Percentiles rank a stretch among this genome's conserved stretches.
Conservation (phyloP, 768 basidiomycete genomes). For the Boletus reticulatus region DNA sequence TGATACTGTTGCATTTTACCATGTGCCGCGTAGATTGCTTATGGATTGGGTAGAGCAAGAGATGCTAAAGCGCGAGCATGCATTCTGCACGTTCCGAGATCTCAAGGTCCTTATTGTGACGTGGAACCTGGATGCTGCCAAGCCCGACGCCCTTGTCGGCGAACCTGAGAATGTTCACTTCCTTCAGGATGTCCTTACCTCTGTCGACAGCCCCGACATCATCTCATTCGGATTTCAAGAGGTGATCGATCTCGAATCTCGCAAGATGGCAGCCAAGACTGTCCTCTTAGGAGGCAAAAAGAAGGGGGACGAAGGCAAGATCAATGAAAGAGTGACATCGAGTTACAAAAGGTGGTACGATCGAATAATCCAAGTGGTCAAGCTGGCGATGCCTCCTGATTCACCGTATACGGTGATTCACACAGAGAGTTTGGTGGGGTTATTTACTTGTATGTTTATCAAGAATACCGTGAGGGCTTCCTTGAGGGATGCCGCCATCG, state of each 20-base stretch:
- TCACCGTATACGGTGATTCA: conserved; percentile 77
- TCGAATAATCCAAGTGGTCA: conserved; percentile 67
- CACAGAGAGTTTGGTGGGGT: conserved; percentile 86
- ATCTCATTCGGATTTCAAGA: conserved; percentile 96
- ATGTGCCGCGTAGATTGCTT: not conserved
- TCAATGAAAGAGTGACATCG: conserved; percentile 79
- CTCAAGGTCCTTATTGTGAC: conserved; percentile 78
- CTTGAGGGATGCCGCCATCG: conserved; percentile 70
- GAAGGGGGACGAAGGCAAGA: conserved; percentile 48
- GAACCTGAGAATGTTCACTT: conserved; percentile 75
- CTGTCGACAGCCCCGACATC: conserved; percentile 78
- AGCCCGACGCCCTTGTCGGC: conserved; percentile 69
- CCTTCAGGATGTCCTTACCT: conserved; percentile 71
- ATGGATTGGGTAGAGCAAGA: conserved; percentile 56
- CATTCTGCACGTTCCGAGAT: conserved; percentile 78
- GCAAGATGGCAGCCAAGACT: conserved; percentile 90
- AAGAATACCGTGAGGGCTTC: conserved; percentile 59
- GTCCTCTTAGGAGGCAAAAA: conserved; percentile 76
- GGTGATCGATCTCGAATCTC: conserved; percentile 91
- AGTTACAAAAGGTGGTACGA: conserved; percentile 92
- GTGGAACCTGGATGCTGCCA: conserved; percentile 91
- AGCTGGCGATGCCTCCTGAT: conserved; percentile 68
- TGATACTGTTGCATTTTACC: conserved; percentile 9
- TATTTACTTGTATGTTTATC: conserved; percentile 76
- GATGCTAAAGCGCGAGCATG: conserved; percentile 66